phyloP scores from a whole-genome alignment of 225 moss, liverwort and hornwort species.

The Pseudoscleropodium purum region DNA sequence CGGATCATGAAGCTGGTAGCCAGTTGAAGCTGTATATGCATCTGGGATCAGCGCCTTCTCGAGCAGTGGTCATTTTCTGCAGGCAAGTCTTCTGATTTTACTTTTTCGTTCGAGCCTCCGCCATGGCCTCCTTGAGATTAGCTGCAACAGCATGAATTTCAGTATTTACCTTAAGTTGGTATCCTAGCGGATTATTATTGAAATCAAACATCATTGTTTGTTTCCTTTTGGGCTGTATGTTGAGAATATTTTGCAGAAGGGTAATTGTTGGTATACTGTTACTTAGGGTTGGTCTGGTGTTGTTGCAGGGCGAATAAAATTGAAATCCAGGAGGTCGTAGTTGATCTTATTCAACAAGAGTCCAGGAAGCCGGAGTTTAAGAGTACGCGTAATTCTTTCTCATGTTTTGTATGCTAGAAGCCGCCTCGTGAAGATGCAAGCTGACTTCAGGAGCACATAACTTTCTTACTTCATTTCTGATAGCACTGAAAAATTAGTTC shows the following conservation, averaged over 20 bases:
- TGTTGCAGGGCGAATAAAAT: not conserved
- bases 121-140: not conserved
- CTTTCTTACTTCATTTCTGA: not conserved
- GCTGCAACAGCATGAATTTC: not conserved
- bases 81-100: not conserved
- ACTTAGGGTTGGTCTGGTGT: not conserved
- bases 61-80: constrained; percentile 23
- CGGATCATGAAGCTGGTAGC: not conserved
- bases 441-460: not conserved
- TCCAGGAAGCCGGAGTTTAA: constrained; percentile 1
- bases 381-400: not conserved
- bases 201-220: not conserved
- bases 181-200: not conserved
- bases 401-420: not conserved
- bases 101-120: not conserved
- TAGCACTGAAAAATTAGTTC: not conserved
- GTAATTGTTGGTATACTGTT: not conserved
- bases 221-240: not conserved
- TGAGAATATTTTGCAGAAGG: not conserved
- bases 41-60: constrained; percentile 7
- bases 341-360: not conserved
- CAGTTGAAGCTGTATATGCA: constrained; percentile 16
- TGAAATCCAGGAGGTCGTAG: not conserved
- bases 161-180: too few species aligned
- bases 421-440: not conserved